Conservation (phyloP, 345 rosid genomes). For the Capsella bursapastoris region DNA sequence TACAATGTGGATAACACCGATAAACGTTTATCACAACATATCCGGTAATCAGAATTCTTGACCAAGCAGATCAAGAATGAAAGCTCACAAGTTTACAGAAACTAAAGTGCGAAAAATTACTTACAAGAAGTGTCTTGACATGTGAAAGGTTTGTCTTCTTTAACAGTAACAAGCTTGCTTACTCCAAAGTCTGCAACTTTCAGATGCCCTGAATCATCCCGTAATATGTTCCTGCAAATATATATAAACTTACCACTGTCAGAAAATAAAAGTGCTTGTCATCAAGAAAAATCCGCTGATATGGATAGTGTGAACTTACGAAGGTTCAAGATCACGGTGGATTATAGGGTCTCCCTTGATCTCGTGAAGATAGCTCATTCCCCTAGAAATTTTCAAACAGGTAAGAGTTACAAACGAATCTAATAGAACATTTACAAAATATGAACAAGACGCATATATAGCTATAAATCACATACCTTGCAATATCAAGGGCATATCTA, state of each 20-base stretch:
- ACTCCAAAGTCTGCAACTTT: slow-evolving; percentile 98
- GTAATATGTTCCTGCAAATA: slow-evolving; percentile 76
- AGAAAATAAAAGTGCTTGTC: slow-evolving; percentile 27
- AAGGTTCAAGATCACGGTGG: slow-evolving; percentile 99
- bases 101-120: slow-evolving; percentile 39
- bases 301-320: slow-evolving; percentile 62
- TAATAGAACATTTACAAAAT: background rate
- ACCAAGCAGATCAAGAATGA: slow-evolving; percentile 18
- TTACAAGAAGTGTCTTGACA: slow-evolving; percentile 72
- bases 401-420: slow-evolving; percentile 10
- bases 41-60: slow-evolving; percentile 22
- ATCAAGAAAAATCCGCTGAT: background rate
- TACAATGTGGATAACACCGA: slow-evolving; percentile 41
- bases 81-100: slow-evolving; percentile 5
- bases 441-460: background rate
- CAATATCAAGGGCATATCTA: slow-evolving; percentile 89
- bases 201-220: slow-evolving; percentile 92
- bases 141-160: slow-evolving; percentile 75
- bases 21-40: background rate
- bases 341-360: slow-evolving; percentile 84
- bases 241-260: slow-evolving; percentile 38
- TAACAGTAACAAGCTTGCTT: slow-evolving; percentile 87
- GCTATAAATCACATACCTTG: slow-evolving; percentile 57
- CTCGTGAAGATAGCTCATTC: slow-evolving; percentile 94
- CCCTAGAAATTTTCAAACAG: slow-evolving; percentile 56